Evolutionary conservation across 257 asterid genomes (phyloP).

Genomic region (Buddleja alternifolia): DNA sequence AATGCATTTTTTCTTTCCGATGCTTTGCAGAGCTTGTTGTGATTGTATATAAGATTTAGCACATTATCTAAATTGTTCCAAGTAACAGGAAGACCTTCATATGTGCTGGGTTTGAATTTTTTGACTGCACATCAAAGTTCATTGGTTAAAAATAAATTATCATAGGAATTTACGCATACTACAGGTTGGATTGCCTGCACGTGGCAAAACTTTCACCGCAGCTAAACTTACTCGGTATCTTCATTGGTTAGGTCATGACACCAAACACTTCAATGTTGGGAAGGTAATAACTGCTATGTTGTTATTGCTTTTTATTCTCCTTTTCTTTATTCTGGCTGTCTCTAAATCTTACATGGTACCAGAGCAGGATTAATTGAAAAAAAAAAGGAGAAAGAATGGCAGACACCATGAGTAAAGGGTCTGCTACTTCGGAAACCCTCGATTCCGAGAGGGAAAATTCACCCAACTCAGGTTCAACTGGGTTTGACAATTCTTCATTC

Average conservation of each 20-base stretch:
- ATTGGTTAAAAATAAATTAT: slow-evolving; percentile 2
- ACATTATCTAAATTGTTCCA: slow-evolving; percentile 14
- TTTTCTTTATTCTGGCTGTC: slow-evolving; percentile 41
- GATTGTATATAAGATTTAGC: background rate
- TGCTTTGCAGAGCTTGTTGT: slow-evolving; percentile 23
- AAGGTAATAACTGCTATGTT: slow-evolving; percentile 54
- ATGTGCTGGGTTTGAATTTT: slow-evolving; percentile 1
- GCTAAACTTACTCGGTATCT: slow-evolving; percentile 99
- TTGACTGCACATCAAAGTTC: slow-evolving; percentile 10
- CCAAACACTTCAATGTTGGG: slow-evolving; percentile 99
- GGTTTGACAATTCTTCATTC: too few relatives aligned
- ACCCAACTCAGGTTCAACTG: too few relatives aligned
- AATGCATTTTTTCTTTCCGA: slow-evolving; percentile 14
- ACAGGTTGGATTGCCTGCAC: slow-evolving; percentile 99
- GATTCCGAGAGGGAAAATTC: too few relatives aligned
- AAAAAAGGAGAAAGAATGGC: slow-evolving; percentile 97
- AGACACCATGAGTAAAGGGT: slow-evolving; percentile 62
- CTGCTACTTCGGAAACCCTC: too few relatives aligned
- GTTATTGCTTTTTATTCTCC: slow-evolving; percentile 24
- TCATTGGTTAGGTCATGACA: slow-evolving; percentile 99
- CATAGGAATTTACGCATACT: slow-evolving; percentile 25
- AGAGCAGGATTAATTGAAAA: too few relatives aligned
- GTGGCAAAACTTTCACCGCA: slow-evolving; percentile 98
- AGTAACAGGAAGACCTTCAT: slow-evolving; percentile 17
- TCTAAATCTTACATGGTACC: too few relatives aligned